Percentiles rank a stretch among this genome's conserved stretches.
phyloP scores from a whole-genome alignment of 495 filamentous ascomycete genomes.

The Patellaria atrata region DNA sequence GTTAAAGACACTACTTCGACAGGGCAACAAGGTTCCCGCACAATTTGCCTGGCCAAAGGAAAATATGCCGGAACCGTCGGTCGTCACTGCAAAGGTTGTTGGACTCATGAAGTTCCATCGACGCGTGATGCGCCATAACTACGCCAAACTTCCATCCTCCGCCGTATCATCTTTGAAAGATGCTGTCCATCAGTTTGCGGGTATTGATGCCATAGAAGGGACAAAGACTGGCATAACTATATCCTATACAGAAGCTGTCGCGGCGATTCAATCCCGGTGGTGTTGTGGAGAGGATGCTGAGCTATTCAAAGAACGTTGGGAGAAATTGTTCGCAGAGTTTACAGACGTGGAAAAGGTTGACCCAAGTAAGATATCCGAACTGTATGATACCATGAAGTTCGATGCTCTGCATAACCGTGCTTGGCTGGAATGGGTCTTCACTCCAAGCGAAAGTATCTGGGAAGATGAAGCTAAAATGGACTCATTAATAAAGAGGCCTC shows the following conservation, averaged over 20 bases:
- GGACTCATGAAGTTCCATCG: slow-evolving; percentile 97
- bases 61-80: slow-evolving; percentile 79
- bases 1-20: slow-evolving; percentile 75
- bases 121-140: slow-evolving; percentile 85
- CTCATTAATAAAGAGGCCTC: slow-evolving; percentile 1
- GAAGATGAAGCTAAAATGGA: slow-evolving; percentile 39
- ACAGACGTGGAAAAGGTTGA: slow-evolving; percentile 95
- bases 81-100: slow-evolving; percentile 81
- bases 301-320: slow-evolving; percentile 92
- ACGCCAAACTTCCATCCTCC: slow-evolving; percentile 50
- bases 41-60: slow-evolving; percentile 96
- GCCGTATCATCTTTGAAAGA: slow-evolving; percentile 46
- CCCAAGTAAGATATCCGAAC: slow-evolving; percentile 91
- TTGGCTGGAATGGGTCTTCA: slow-evolving; percentile 97
- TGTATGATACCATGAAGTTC: slow-evolving; percentile 99
- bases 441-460: slow-evolving; percentile 54
- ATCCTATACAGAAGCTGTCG: slow-evolving; percentile 43
- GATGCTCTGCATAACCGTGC: slow-evolving; percentile 92
- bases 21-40: slow-evolving; percentile 73
- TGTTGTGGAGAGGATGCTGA: slow-evolving; percentile 92
- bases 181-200: too few relatives aligned
- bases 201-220: slow-evolving; percentile 29
- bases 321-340: slow-evolving; percentile 95
- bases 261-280: slow-evolving; percentile 75
- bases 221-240: slow-evolving; percentile 31